Percentiles rank a stretch among this genome's conserved stretches.
These are phyloP conservation scores for Telfairia occidentalis DNA, from an alignment of 331 rosid genomes.

Conservation along the genomic window DNA sequence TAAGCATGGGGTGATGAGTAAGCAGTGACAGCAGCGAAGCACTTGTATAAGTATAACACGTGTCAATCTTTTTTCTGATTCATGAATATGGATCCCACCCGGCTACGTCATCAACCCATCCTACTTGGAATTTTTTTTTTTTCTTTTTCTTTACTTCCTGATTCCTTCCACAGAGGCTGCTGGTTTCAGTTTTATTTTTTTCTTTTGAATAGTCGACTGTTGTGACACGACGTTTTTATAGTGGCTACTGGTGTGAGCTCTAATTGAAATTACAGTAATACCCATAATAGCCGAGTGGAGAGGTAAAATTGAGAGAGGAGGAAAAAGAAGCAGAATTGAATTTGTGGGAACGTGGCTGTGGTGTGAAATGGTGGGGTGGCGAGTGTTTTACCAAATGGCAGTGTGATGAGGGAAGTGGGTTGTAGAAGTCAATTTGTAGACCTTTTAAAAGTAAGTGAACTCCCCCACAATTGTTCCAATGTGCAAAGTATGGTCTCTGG, in stretches of 20 bases:
- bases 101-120: not conserved
- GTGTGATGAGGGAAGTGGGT: conserved; percentile 2
- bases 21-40: conserved; percentile 10
- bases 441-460: conserved; percentile 1
- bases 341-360: not conserved
- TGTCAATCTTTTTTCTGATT: not conserved
- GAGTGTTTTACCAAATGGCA: conserved; percentile 9
- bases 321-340: not conserved
- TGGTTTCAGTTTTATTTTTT: not conserved
- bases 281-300: not conserved
- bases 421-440: conserved; percentile 1
- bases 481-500: not conserved
- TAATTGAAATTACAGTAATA: not conserved
- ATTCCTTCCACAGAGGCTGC: conserved; percentile 10
- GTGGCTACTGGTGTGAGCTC: not conserved
- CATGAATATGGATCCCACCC: not conserved
- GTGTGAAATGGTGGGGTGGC: not conserved
- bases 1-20: conserved; percentile 15
- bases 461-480: not conserved
- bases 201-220: not conserved
- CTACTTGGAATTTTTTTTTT: not conserved
- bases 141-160: not conserved
- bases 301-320: not conserved
- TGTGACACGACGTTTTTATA: conserved; percentile 6
- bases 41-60: not conserved